Percentiles rank a stretch among this genome's conserved stretches.
Evolutionary conservation across 1,284 basidiomycete genomes (phyloP).

Genomic region (Phylloboletellus chloephorus): DNA sequence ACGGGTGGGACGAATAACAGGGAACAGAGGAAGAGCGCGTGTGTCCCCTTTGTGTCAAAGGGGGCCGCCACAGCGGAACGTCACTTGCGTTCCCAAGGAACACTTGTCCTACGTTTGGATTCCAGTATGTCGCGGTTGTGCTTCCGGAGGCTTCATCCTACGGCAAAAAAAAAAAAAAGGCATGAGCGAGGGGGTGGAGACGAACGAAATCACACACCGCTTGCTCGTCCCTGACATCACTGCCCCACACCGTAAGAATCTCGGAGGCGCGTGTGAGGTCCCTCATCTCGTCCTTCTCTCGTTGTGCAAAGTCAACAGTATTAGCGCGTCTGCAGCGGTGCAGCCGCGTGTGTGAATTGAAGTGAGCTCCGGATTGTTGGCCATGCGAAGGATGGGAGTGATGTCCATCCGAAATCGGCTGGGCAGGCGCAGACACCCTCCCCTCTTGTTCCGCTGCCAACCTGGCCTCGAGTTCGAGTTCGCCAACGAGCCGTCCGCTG

Average conservation of each 20-base stretch:
- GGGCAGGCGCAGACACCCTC: neutral
- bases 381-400: neutral
- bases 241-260: slow-evolving; percentile 49
- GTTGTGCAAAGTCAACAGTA: slow-evolving; percentile 67
- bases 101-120: slow-evolving; percentile 55
- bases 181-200: slow-evolving; percentile 1
- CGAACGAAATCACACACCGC: slow-evolving; percentile 9
- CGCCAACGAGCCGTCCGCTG: slow-evolving; percentile 19
- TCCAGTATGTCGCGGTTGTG: slow-evolving; percentile 43
- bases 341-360: slow-evolving; percentile 13
- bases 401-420: neutral
- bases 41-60: slow-evolving; percentile 13
- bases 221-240: slow-evolving; percentile 14
- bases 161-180: neutral
- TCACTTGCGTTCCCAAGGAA: slow-evolving; percentile 77
- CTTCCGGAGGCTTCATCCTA: slow-evolving; percentile 30
- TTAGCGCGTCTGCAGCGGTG: slow-evolving; percentile 38
- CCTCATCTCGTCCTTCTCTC: slow-evolving; percentile 88
- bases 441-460: slow-evolving; percentile 8
- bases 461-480: slow-evolving; percentile 23
- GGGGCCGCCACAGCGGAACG: slow-evolving; percentile 47
- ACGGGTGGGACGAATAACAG: slow-evolving; percentile 1
- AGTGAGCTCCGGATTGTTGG: slow-evolving; percentile 1
- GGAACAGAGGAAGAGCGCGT: neutral
- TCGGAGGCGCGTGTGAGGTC: slow-evolving; percentile 81